phyloP scores from a whole-genome alignment of 768 basidiomycete genomes.

The Lactarius pseudohatsudake region DNA sequence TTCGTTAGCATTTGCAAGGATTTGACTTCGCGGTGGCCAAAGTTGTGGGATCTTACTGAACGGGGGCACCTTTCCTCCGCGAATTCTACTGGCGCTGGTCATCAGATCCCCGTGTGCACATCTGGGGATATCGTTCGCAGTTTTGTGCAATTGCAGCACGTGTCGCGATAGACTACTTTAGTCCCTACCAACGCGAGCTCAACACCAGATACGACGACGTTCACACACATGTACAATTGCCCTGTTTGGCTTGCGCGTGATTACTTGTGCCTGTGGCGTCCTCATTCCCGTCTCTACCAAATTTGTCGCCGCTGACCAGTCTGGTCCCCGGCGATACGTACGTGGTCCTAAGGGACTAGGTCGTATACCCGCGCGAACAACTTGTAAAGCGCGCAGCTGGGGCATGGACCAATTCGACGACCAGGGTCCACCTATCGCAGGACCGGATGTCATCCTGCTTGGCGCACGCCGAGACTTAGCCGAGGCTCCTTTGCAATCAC shows the following conservation, averaged over 20 bases:
- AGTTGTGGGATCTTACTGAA: slow-evolving; percentile 51
- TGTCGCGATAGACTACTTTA: slow-evolving; percentile 34
- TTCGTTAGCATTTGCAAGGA: slow-evolving; percentile 31
- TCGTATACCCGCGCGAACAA: background rate
- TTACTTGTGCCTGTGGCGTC: slow-evolving; percentile 24
- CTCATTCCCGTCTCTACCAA: slow-evolving; percentile 5
- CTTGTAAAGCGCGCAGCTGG: background rate
- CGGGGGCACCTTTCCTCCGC: slow-evolving; percentile 53
- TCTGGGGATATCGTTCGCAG: slow-evolving; percentile 32
- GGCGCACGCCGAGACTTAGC: background rate
- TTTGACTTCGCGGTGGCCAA: slow-evolving; percentile 33
- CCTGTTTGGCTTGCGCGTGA: slow-evolving; percentile 14
- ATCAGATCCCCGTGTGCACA: slow-evolving; percentile 36
- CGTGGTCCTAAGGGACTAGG: slow-evolving; percentile 3
- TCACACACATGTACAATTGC: background rate
- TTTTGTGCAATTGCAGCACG: slow-evolving; percentile 33
- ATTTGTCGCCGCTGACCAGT: slow-evolving; percentile 7
- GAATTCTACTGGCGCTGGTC: slow-evolving; percentile 46
- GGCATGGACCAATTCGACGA: background rate
- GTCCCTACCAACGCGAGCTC: slow-evolving; percentile 23
- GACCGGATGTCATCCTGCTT: background rate
- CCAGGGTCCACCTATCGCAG: background rate
- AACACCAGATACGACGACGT: slow-evolving; percentile 16
- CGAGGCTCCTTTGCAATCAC: slow-evolving; percentile 1
- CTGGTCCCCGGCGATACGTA: slow-evolving; percentile 20